Evolutionary conservation across 345 rosid genomes (phyloP).

Genomic region (Populus euphratica): DNA sequence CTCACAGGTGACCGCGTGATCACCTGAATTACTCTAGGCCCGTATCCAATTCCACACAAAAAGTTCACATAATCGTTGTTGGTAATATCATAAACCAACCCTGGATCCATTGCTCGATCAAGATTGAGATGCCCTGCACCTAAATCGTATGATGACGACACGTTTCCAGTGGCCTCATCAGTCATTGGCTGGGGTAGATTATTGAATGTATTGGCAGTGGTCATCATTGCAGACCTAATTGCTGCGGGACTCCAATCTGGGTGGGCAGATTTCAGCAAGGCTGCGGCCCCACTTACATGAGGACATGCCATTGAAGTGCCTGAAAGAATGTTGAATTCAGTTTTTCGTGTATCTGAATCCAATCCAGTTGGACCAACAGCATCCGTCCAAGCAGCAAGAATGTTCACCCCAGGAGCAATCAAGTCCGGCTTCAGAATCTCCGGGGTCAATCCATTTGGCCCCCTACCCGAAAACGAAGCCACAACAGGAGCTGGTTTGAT

Average conservation of each 20-base stretch:
- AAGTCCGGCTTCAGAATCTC: conserved; percentile 77
- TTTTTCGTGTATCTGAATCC: conserved; percentile 55
- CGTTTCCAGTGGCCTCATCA: conserved; percentile 73
- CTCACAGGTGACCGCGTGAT: conserved; percentile 49
- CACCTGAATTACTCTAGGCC: conserved; percentile 63
- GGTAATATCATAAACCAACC: conserved; percentile 65
- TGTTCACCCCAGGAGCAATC: conserved; percentile 89
- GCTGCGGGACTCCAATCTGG: conserved; percentile 76
- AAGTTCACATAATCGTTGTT: conserved; percentile 58
- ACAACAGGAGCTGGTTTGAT: conserved; percentile 77
- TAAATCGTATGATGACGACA: conserved; percentile 52
- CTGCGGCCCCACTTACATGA: conserved; percentile 78
- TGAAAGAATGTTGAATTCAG: conserved; percentile 73
- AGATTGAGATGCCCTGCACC: conserved; percentile 75
- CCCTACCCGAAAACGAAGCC: conserved; percentile 78
- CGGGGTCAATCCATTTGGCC: conserved; percentile 70
- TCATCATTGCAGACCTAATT: conserved; percentile 81
- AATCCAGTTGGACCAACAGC: conserved; percentile 71
- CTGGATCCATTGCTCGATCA: conserved; percentile 70
- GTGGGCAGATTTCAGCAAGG: conserved; percentile 76
- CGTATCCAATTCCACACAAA: conserved; percentile 67
- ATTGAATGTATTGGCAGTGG: conserved; percentile 55
- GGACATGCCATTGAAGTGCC: conserved; percentile 92
- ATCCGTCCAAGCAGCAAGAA: conserved; percentile 83
- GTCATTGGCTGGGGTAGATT: conserved; percentile 59